These are phyloP conservation scores for Eutrema heterophyllum DNA, from an alignment of 345 rosid genomes.

Conservation along the genomic window DNA sequence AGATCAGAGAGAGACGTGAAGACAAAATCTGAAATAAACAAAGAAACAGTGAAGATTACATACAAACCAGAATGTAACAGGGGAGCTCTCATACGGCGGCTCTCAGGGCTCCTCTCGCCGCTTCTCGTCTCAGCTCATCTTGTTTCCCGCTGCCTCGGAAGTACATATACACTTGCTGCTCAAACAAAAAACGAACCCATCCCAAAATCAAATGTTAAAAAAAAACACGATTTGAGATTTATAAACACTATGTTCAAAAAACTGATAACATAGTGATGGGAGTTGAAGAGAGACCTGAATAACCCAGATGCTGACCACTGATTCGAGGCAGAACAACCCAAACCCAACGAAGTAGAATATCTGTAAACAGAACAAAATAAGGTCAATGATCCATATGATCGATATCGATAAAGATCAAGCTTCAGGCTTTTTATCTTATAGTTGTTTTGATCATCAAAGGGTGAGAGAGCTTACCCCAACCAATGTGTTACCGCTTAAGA, in stretches of 20 bases:
- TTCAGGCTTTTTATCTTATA: neutral
- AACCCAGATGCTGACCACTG: conserved; percentile 87
- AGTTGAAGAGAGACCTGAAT: conserved; percentile 55
- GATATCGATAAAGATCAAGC: neutral
- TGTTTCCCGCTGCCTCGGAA: conserved; percentile 83
- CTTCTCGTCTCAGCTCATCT: conserved; percentile 52
- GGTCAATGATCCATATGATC: neutral
- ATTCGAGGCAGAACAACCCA: conserved; percentile 59
- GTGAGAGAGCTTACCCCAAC: conserved; percentile 59
- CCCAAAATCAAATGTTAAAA: neutral
- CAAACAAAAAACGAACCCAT: neutral
- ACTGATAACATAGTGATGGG: neutral
- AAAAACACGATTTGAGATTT: neutral
- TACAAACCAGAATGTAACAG: conserved; percentile 15
- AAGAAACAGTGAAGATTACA: conserved; percentile 8
- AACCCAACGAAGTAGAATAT: conserved; percentile 89
- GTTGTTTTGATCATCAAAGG: neutral
- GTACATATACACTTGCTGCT: conserved; percentile 82
- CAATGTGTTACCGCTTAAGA: conserved; percentile 36
- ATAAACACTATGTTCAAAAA: neutral
- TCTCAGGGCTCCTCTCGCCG: conserved; percentile 58
- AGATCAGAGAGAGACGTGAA: neutral
- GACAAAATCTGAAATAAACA: neutral
- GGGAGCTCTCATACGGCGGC: conserved; percentile 48
- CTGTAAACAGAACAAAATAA: conserved; percentile 34